phyloP scores from a whole-genome alignment of 176 grass and related monocot species.

The Aegilops bicornis region DNA sequence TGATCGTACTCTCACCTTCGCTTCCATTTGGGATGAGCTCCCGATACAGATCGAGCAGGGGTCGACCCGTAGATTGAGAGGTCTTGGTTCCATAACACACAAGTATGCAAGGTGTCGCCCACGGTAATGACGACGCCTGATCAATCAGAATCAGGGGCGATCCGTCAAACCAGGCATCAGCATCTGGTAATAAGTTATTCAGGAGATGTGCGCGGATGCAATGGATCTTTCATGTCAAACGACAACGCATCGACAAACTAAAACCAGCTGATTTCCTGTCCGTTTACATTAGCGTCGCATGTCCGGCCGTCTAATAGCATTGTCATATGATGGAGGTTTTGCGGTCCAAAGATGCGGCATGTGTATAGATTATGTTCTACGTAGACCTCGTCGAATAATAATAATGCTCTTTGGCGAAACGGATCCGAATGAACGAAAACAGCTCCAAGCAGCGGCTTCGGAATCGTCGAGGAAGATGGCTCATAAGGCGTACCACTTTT shows the following conservation, averaged over 20 bases:
- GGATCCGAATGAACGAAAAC: background rate
- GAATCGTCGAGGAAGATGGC: background rate
- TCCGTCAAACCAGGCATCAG: background rate
- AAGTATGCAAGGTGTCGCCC: too few species aligned
- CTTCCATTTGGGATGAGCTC: conserved; percentile 14
- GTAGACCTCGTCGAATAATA: background rate
- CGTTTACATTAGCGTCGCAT: background rate
- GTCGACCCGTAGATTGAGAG: background rate
- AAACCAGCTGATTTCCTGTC: background rate
- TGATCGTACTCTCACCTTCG: background rate
- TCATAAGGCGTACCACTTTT: background rate
- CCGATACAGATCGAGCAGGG: background rate
- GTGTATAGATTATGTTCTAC: background rate
- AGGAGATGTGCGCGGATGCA: background rate
- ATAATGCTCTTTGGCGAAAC: background rate
- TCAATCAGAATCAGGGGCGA: background rate
- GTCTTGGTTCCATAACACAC: background rate
- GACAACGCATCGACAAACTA: background rate
- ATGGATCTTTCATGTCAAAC: conserved; percentile 5
- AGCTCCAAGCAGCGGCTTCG: background rate
- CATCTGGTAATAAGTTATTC: too few species aligned
- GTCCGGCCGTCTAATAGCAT: too few species aligned
- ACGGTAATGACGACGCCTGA: background rate
- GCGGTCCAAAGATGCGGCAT: background rate
- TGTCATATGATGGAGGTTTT: background rate